Percentiles rank a stretch among this genome's conserved stretches.
phyloP scores from a whole-genome alignment of 2,329 filamentous ascomycete genomes.

The Alternaria tenuissima region DNA sequence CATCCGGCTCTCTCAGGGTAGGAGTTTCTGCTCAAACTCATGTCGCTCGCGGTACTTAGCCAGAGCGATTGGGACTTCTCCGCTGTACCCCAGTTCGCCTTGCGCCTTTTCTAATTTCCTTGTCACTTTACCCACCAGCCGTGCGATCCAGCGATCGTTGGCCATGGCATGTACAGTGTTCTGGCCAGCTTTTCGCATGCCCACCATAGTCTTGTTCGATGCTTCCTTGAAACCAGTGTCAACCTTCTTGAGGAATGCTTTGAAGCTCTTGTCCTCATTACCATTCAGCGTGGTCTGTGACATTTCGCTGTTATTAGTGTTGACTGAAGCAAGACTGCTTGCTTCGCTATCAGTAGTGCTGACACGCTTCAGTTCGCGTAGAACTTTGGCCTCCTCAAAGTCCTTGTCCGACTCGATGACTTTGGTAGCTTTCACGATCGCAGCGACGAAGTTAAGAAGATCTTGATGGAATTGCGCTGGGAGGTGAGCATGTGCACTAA shows the following conservation, averaged over 20 bases:
- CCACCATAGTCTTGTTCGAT: slow-evolving; percentile 52
- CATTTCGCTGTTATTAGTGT: slow-evolving; percentile 23
- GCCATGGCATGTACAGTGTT: slow-evolving; percentile 54
- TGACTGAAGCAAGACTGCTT: slow-evolving; percentile 32
- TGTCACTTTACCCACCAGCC: slow-evolving; percentile 61
- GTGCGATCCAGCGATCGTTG: slow-evolving; percentile 65
- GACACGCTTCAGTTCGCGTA: slow-evolving; percentile 40
- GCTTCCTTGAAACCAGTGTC: slow-evolving; percentile 43
- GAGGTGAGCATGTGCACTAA: slow-evolving; percentile 59
- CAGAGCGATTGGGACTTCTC: slow-evolving; percentile 56
- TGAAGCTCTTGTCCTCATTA: slow-evolving; percentile 33
- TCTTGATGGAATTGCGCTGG: slow-evolving; percentile 61
- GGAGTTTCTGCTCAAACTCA: slow-evolving; percentile 46
- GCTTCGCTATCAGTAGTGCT: slow-evolving; percentile 33
- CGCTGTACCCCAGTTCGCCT: slow-evolving; percentile 62
- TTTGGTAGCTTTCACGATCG: slow-evolving; percentile 65
- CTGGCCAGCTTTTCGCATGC: slow-evolving; percentile 58
- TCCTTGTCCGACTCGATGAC: slow-evolving; percentile 63
- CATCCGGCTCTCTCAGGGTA: slow-evolving; percentile 27
- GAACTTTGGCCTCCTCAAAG: slow-evolving; percentile 47
- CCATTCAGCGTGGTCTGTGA: slow-evolving; percentile 20
- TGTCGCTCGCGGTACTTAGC: slow-evolving; percentile 49
- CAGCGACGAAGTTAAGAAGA: slow-evolving; percentile 63
- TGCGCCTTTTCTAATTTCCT: slow-evolving; percentile 58
- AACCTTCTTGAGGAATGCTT: slow-evolving; percentile 34